Base-by-base conservation (phyloP, 2,329 filamentous ascomycete species). In the Trichoderma lentiforme region DNA sequence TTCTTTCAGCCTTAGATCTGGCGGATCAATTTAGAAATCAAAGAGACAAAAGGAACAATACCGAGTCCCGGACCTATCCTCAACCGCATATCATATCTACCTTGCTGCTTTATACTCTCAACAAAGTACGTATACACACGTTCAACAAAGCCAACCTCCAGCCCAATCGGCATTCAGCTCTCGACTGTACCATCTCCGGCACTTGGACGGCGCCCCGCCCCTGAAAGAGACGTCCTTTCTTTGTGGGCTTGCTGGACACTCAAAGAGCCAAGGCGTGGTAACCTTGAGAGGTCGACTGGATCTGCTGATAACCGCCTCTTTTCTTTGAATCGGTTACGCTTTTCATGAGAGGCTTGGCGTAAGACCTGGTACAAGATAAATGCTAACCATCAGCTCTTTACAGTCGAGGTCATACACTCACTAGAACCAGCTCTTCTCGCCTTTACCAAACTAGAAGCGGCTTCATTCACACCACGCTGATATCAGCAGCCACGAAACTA, bases 111-210 rank as follows among this genome's bases (percentile, higher is more conserved):
- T 58, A 67, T 58, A 58, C 64, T 12, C 21, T 43, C 39, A 43
- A 43, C 51, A 47, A 56, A 68, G 65, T 68, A 68, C 53, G 65
- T 68, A 68, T 68, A 68, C 56, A 68, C 18, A 43, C 53, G 39
- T 18, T 24, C 34, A 60, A 60, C 65, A 68, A 60, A 68, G 65
- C 65, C 57, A 67, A 57, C 18, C 34, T n/a, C 34, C 65, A 32
- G 28, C n/a, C 26, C 65, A 51, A 64, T 51, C 62, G 62, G 39
- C 62, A 28, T 47, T 51, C 65, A 47, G 39, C 60, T 36, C 68
- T 36, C 47, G 28, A 39, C 28, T 56, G 47, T 53, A 64, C 30
- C 36, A 28, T 47, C 32, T 63, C 60, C 43, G 43, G 60, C 60
- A 53, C 66, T 36, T 62, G 66, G 43, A 62, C 66, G 26, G 51